A percentile compares a stretch with the other conserved stretches of the same genome.
phyloP scores from a whole-genome alignment of 345 rosid genomes.

The Brassica napus region DNA sequence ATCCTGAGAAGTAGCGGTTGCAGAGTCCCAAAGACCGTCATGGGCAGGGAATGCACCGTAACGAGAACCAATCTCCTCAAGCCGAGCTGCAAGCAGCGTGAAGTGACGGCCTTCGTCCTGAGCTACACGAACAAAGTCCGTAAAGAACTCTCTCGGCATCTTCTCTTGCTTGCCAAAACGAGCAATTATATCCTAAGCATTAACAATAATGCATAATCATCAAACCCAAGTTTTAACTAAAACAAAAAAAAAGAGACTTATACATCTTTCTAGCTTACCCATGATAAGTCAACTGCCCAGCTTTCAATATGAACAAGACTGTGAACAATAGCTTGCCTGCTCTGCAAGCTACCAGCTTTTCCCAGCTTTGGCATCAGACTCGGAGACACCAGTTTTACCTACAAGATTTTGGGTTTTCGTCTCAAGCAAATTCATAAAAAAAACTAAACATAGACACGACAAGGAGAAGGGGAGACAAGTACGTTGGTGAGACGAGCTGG shows the following conservation, averaged over 20 bases:
- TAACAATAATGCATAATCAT: not conserved
- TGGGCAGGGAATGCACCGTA: slow-evolving; percentile 92
- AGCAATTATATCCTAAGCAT: slow-evolving; percentile 76
- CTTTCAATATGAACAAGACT: slow-evolving; percentile 89
- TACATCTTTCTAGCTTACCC: slow-evolving; percentile 45
- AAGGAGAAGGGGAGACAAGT: not conserved
- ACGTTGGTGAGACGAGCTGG: slow-evolving; percentile 81
- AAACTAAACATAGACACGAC: not conserved
- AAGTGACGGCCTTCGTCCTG: slow-evolving; percentile 94
- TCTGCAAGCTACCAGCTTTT: slow-evolving; percentile 88
- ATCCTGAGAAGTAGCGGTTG: slow-evolving; percentile 75
- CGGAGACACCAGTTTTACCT: slow-evolving; percentile 85
- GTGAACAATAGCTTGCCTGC: slow-evolving; percentile 90
- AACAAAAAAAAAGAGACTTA: no score
- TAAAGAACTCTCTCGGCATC: slow-evolving; percentile 91
- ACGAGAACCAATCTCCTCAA: slow-evolving; percentile 68
- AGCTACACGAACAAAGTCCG: slow-evolving; percentile 84
- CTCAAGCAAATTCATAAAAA: slow-evolving; percentile 34
- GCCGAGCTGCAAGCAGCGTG: slow-evolving; percentile 67
- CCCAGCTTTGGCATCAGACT: slow-evolving; percentile 94
- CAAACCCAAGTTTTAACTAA: not conserved
- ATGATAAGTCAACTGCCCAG: slow-evolving; percentile 92
- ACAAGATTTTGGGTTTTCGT: not conserved
- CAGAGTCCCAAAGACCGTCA: slow-evolving; percentile 92
- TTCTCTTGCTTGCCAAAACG: slow-evolving; percentile 87